Evolutionary conservation across 2,329 filamentous ascomycete genomes (phyloP).

Genomic region (Penicillium sp.): DNA sequence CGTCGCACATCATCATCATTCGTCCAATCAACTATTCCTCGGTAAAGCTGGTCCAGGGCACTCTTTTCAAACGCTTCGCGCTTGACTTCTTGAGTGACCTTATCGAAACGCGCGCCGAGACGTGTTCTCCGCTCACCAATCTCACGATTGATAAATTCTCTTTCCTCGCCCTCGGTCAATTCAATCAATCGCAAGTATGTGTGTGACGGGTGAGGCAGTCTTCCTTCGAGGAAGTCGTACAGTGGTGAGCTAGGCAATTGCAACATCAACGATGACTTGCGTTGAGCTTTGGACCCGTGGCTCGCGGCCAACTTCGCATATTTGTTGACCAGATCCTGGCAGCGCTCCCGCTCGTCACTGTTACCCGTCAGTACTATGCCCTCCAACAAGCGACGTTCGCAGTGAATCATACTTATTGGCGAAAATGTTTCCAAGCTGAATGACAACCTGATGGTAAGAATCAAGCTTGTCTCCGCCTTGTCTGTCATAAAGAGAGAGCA

Average conservation of each 20-base stretch:
- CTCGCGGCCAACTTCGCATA: conserved; percentile 73
- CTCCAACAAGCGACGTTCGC: background rate
- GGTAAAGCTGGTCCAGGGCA: conserved; percentile 77
- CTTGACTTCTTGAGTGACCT: conserved; percentile 85
- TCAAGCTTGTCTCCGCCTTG: conserved; percentile 69
- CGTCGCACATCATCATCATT: conserved; percentile 81
- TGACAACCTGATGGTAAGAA: conserved; percentile 71
- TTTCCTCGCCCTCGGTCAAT: conserved; percentile 82
- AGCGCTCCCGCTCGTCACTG: conserved; percentile 60
- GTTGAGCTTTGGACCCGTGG: conserved; percentile 71
- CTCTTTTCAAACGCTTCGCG: conserved; percentile 77
- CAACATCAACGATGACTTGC: conserved; percentile 73
- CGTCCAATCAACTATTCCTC: conserved; percentile 85
- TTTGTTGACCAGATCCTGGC: conserved; percentile 71
- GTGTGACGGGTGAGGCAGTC: conserved; percentile 74
- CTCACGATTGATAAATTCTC: conserved; percentile 82
- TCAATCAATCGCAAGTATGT: conserved; percentile 83
- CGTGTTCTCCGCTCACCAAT: conserved; percentile 87
- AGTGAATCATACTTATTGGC: conserved; percentile 57
- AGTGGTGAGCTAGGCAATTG: conserved; percentile 78
- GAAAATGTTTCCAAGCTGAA: conserved; percentile 75
- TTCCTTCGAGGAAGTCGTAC: conserved; percentile 80
- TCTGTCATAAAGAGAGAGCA: conserved; percentile 82
- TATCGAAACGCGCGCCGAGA: conserved; percentile 77
- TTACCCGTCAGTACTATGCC: conserved; percentile 14